phyloP scores from a whole-genome alignment of 2,329 filamentous ascomycete species.

The Fusarium stilboides region DNA sequence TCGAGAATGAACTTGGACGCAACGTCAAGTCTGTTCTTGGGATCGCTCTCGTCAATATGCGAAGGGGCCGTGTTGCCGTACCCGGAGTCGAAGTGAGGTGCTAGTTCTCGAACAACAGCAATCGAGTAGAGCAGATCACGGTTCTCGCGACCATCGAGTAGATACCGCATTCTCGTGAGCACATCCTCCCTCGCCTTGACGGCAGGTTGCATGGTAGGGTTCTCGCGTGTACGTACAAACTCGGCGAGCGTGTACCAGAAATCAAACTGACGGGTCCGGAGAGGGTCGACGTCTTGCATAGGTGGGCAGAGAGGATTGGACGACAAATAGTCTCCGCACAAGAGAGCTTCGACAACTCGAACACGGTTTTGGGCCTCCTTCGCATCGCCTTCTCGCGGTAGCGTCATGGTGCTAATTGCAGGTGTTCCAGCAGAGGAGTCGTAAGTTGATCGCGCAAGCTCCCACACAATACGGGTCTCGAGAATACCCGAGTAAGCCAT shows the following conservation, averaged over 20 bases:
- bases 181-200: slow-evolving; percentile 74
- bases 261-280: slow-evolving; percentile 75
- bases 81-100: slow-evolving; percentile 74
- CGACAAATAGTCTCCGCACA: slow-evolving; percentile 78
- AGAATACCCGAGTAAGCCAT: slow-evolving; percentile 69
- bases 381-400: slow-evolving; percentile 71
- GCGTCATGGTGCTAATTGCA: slow-evolving; percentile 50
- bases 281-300: slow-evolving; percentile 66
- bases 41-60: slow-evolving; percentile 76
- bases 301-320: slow-evolving; percentile 69
- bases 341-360: slow-evolving; percentile 80
- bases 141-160: slow-evolving; percentile 87
- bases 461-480: slow-evolving; percentile 74
- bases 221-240: slow-evolving; percentile 72
- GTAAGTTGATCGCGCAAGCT: slow-evolving; percentile 67
- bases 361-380: slow-evolving; percentile 79
- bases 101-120: slow-evolving; percentile 82
- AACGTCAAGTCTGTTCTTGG: slow-evolving; percentile 76
- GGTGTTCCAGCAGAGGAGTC: slow-evolving; percentile 54
- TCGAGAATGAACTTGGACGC: slow-evolving; percentile 79
- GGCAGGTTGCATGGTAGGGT: slow-evolving; percentile 61
- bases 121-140: slow-evolving; percentile 93
- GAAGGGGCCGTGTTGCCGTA: slow-evolving; percentile 70
- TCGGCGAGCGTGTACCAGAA: slow-evolving; percentile 88
- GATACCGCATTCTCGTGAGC: slow-evolving; percentile 74